A percentile compares a stretch with the other conserved stretches of the same genome.
These are phyloP conservation scores for Corallochytrium limacisporum DNA, from an alignment of 78 protist species.

Conservation along the genomic window DNA sequence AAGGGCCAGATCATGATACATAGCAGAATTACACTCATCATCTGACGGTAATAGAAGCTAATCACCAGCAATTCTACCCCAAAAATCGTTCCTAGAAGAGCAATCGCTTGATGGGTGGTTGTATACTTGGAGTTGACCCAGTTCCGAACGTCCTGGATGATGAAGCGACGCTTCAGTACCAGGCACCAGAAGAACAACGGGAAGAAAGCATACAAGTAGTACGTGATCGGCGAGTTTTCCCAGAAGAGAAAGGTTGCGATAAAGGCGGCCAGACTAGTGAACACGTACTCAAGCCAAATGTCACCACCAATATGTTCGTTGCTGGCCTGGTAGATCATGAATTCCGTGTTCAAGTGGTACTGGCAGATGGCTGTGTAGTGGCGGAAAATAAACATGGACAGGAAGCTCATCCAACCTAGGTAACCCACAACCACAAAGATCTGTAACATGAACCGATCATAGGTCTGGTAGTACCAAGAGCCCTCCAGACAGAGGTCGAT, in stretches of 20 bases:
- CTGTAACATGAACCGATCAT: not conserved
- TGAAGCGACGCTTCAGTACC: not conserved
- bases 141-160: not conserved
- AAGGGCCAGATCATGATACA: no score
- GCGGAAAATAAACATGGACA: not conserved
- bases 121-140: no score
- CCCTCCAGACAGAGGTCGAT: conserved; percentile 34
- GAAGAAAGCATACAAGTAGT: not conserved
- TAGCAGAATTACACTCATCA: no score
- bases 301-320: not conserved
- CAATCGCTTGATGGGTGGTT: no score
- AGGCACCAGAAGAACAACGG: not conserved
- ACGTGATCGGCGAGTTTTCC: not conserved
- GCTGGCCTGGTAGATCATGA: not conserved
- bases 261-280: not conserved
- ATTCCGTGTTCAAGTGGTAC: not conserved
- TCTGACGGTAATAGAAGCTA: no score
- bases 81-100: no score
- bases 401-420: not conserved
- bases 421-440: not conserved
- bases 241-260: not conserved
- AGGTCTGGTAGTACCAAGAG: conserved; percentile 14
- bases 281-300: not conserved
- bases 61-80: no score
- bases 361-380: conserved; percentile 3